Evolutionary conservation across 2,329 filamentous ascomycete species (phyloP).

Genomic region (Penicillium sp.): DNA sequence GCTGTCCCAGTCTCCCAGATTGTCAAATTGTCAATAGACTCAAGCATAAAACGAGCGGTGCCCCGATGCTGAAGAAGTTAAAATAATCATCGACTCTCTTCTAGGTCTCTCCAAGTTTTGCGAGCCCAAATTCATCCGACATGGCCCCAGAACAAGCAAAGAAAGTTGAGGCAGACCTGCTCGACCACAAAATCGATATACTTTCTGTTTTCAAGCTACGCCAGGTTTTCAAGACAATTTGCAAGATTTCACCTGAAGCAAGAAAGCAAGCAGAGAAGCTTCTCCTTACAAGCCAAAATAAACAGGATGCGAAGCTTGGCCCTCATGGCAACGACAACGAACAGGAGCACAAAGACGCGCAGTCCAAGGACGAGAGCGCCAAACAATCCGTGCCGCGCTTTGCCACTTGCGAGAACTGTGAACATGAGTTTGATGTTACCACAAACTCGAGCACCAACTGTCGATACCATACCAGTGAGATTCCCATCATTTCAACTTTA

Average conservation of each 20-base stretch:
- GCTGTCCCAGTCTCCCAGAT: neutral
- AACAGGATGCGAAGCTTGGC: neutral
- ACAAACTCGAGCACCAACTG: neutral
- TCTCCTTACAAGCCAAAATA: neutral
- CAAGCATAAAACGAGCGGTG: neutral
- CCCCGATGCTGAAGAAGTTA: neutral
- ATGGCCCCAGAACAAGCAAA: neutral
- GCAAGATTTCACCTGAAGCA: neutral
- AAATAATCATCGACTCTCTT: neutral
- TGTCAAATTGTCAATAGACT: neutral
- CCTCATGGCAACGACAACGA: neutral
- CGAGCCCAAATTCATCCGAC: neutral
- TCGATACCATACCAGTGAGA: conserved; percentile 2
- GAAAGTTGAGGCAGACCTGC: neutral
- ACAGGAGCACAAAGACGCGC: no score
- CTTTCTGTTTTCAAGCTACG: neutral
- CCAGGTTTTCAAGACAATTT: neutral
- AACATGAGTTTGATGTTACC: neutral
- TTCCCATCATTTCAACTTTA: no score
- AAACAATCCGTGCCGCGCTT: neutral
- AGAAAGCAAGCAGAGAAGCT: neutral
- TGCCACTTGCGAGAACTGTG: neutral
- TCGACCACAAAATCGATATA: neutral
- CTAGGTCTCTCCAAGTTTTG: neutral
- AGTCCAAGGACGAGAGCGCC: neutral